Evolutionary conservation across 345 rosid genomes (phyloP), one percentile per base, ranked within the genome.

Genomic region (Noccaea bulbosa): DNA sequence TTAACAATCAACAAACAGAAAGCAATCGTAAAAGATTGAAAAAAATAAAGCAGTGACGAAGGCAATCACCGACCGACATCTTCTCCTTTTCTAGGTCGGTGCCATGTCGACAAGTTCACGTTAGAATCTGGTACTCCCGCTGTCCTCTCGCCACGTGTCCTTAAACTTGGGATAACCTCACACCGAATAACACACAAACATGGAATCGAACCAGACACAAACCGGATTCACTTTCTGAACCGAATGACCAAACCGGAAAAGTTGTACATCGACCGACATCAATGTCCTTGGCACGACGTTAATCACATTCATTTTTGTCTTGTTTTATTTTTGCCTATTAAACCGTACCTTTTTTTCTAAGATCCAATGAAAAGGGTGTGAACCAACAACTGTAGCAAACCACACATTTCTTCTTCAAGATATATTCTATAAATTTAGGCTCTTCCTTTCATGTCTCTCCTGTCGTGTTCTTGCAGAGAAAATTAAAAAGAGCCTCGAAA

Each of bases 401-500:
- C 62, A 38, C 34, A 71, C 62, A 34, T 34, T 43, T 52, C 62
- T 52, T n/a, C 3, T 4, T 27, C 51, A 2, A 46, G 47, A 35
- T 37, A 37, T 43, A 37, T 50, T 60, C 56, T 72, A 72, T 72
- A 72, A 71, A 64, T 15, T 11, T 11, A 54, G 34, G 22, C 14
- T 45, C 56, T 45, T 63, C 41, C 17, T 37, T 47, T 24, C 57
- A 8, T 12, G 11, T 14, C 8, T 16, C 33, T 54, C 22, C 22
- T 64, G 76, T 72, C 76, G 17, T 63, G 22, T 69, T 63, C 34
- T 55, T 24, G 27, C 41, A 35, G 14, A 22, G 10, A 20, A 33
- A 62, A 60, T 16, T 52, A 48, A 58, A n/a, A 60, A 60, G 27
- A 20, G 37, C 68, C 75, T 71, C 75, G 69, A 71, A 50, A n/a